These are phyloP conservation scores for Colletotrichum sp. DNA, from an alignment of 2,329 filamentous ascomycete species.

Conservation along the genomic window DNA sequence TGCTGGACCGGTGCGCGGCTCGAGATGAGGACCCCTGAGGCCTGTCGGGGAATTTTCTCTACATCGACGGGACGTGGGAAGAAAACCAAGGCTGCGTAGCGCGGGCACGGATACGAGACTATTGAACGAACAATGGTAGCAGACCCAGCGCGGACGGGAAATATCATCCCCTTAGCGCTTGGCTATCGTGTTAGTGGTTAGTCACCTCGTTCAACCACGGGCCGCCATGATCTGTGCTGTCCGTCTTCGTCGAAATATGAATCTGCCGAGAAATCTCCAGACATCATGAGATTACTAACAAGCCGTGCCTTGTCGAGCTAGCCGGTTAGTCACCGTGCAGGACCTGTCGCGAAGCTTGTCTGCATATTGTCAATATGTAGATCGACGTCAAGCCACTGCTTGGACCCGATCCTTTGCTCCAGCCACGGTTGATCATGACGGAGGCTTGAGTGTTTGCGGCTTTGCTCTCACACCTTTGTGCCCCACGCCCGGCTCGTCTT, in stretches of 20 bases:
- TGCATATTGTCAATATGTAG: slow-evolving; percentile 5
- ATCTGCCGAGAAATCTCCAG: background rate
- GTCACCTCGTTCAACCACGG: background rate
- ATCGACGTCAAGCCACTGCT: slow-evolving; percentile 9
- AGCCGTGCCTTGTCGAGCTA: background rate
- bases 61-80: background rate
- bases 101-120: slow-evolving; percentile 1
- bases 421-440: background rate
- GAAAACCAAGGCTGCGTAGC: background rate
- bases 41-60: slow-evolving; percentile 3
- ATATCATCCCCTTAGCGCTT: background rate
- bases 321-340: background rate
- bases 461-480: background rate
- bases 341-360: background rate
- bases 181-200: background rate
- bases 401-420: background rate
- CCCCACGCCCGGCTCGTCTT: background rate
- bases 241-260: background rate
- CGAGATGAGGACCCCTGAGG: background rate
- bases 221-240: background rate
- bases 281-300: background rate
- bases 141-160: background rate
- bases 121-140: slow-evolving; percentile 2
- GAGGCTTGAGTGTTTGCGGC: background rate
- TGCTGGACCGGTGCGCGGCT: background rate